Conservation (phyloP, 305 asterid species). For the Salvia sclarea region DNA sequence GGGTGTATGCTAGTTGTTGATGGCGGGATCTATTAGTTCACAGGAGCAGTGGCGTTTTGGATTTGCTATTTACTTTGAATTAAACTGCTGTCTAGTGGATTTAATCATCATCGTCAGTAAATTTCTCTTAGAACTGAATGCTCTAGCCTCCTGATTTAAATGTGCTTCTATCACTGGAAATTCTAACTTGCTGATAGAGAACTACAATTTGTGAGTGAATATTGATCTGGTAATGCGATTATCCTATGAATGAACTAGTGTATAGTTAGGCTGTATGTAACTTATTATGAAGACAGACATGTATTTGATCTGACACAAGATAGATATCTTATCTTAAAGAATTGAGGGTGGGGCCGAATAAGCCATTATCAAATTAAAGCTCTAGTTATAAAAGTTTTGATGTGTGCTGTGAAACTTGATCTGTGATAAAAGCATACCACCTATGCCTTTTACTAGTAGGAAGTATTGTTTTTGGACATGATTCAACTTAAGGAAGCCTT, state of each 20-base stretch:
- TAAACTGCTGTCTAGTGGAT: not conserved
- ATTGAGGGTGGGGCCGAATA: not conserved
- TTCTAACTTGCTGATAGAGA: slow-evolving; percentile 1
- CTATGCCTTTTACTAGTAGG: slow-evolving; percentile 1
- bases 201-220: not conserved
- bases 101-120: not conserved
- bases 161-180: not conserved
- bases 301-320: not conserved
- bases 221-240: slow-evolving; percentile 11
- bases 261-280: slow-evolving; percentile 4
- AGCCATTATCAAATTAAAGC: not conserved
- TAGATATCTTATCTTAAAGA: not conserved
- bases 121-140: not conserved
- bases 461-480: not conserved
- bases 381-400: not conserved
- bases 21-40: not conserved
- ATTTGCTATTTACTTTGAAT: slow-evolving; percentile 8
- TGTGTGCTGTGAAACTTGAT: slow-evolving; percentile 15
- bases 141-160: not conserved
- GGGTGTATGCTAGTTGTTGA: slow-evolving; percentile 1
- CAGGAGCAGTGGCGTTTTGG: slow-evolving; percentile 9
- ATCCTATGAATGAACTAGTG: not conserved
- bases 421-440: not conserved
- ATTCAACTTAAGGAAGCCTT: not conserved
- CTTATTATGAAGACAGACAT: too few relatives aligned